These are phyloP conservation scores for Fomitopsis serialis DNA, from an alignment of 768 basidiomycete species.

Conservation along the genomic window DNA sequence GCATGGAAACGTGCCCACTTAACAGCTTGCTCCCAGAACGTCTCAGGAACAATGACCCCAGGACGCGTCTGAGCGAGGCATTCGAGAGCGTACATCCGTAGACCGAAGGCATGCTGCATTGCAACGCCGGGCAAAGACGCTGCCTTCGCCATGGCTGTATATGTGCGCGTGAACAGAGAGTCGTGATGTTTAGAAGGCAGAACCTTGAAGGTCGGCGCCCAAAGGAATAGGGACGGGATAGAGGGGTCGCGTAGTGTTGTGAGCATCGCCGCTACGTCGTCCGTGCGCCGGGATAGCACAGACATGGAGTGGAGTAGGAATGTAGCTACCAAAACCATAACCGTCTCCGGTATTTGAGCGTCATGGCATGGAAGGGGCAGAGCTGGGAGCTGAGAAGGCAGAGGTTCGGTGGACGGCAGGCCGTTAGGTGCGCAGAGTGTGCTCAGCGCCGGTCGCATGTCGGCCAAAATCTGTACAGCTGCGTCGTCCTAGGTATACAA, in stretches of 20 bases:
- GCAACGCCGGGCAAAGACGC: slow-evolving; percentile 25
- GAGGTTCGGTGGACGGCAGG: not conserved
- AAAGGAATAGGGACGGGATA: slow-evolving; percentile 39
- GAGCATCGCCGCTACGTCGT: slow-evolving; percentile 23
- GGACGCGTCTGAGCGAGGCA: slow-evolving; percentile 41
- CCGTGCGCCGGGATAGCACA: slow-evolving; percentile 26
- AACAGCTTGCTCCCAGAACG: slow-evolving; percentile 68
- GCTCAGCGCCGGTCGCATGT: slow-evolving; percentile 41
- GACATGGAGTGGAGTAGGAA: slow-evolving; percentile 53
- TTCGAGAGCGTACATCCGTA: slow-evolving; percentile 41
- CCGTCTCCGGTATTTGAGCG: slow-evolving; percentile 21
- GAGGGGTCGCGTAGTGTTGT: slow-evolving; percentile 23
- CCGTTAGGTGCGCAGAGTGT: slow-evolving; percentile 16
- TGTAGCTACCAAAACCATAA: slow-evolving; percentile 53
- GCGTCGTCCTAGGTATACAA: slow-evolving; percentile 41
- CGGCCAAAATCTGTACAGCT: slow-evolving; percentile 39
- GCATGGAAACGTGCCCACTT: slow-evolving; percentile 33
- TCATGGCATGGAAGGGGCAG: slow-evolving; percentile 37
- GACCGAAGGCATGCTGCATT: slow-evolving; percentile 25
- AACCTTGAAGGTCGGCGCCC: slow-evolving; percentile 41
- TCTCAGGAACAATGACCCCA: slow-evolving; percentile 41
- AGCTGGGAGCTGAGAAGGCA: slow-evolving; percentile 29
- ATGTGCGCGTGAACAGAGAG: slow-evolving; percentile 52
- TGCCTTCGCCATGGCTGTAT: slow-evolving; percentile 42
- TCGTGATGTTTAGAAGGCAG: slow-evolving; percentile 53